Evolutionary conservation across 2,329 filamentous ascomycete species (phyloP).

Genomic region (Penicillium thymicola): DNA sequence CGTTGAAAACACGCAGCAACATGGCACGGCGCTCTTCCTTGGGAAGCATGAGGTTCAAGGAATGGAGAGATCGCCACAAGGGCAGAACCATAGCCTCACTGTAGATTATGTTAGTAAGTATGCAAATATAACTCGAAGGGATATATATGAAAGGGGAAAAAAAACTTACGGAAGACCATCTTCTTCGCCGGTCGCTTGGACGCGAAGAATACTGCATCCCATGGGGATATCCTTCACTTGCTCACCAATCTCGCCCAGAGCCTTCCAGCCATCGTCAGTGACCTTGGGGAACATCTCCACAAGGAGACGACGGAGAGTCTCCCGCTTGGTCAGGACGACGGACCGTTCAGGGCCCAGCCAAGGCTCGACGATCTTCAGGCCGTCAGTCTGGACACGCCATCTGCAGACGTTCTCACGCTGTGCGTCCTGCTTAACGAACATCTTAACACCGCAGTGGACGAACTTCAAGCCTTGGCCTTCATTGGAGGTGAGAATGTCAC

Average conservation of each 20-base stretch:
- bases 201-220: constrained; percentile 86
- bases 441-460: constrained; percentile 94
- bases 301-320: constrained; percentile 76
- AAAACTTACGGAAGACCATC: constrained; percentile 53
- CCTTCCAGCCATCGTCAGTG: constrained; percentile 67
- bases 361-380: constrained; percentile 83
- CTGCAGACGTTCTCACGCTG: constrained; percentile 81
- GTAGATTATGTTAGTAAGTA: constrained; percentile 18
- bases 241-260: constrained; percentile 83
- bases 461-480: constrained; percentile 91
- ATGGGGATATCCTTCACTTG: constrained; percentile 74
- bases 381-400: constrained; percentile 95
- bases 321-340: constrained; percentile 69
- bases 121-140: neutral
- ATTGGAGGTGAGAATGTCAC: constrained; percentile 81
- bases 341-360: constrained; percentile 80
- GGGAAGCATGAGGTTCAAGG: constrained; percentile 93
- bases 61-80: constrained; percentile 88
- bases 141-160: neutral
- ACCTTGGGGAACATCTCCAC: constrained; percentile 97
- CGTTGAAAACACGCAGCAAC: constrained; percentile 86
- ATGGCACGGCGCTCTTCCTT: constrained; percentile 95
- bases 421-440: constrained; percentile 97
- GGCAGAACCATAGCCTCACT: constrained; percentile 82
- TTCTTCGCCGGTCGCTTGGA: constrained; percentile 68